Evolutionary conservation across 164 flowering plant species (phyloP), one percentile per base, ranked within the genome.

Genomic region (Vitis cinerea): DNA sequence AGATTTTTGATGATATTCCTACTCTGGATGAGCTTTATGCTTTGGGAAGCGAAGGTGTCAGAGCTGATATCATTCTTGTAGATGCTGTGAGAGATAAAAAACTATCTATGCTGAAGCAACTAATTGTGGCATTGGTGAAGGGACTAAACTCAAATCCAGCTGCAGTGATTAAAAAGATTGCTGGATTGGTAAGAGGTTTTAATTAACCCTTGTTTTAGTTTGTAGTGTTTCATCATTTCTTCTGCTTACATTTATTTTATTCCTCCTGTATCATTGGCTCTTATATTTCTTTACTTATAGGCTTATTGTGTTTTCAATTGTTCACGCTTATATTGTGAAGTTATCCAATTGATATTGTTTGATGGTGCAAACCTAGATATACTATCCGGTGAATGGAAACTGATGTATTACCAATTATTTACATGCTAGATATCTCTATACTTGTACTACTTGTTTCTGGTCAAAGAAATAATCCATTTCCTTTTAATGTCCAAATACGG

Each of bases 81-180:
- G 99, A 95, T 77, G 59, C 83, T 50, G 81, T 76, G 70, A 95
- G 86, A 75, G 99, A 95, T 80, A 95, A 88, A 82, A 95, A 95
- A 81, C 82, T 95, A 61, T 82, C 86, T 15, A 88, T 86, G 97
- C 80, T 95, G 69, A 93, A 93, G 88, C 94, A 93, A 72, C 84
- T 93, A 54, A 88, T 82, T 69, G 77, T 82, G 65, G 78, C 95
- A 58, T 76, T 88, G 53, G 98, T 88, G 68, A 90, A 83, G 80
- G 98, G 98, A 70, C 73, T 88, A 71, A 86, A 81, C 76, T 83
- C 97, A 66, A 89, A 90, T 79, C 92, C 97, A 64, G 91, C 97
- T 65, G 86, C 94, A 59, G 77, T 90, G 78, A 88, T 93, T 9
- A 95, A 91, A 74, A 95, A 93, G 78, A 93, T 95, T 71, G 97